Conservation (phyloP, 2,329 filamentous ascomycete genomes). For the Paramyrothecium sp. region DNA sequence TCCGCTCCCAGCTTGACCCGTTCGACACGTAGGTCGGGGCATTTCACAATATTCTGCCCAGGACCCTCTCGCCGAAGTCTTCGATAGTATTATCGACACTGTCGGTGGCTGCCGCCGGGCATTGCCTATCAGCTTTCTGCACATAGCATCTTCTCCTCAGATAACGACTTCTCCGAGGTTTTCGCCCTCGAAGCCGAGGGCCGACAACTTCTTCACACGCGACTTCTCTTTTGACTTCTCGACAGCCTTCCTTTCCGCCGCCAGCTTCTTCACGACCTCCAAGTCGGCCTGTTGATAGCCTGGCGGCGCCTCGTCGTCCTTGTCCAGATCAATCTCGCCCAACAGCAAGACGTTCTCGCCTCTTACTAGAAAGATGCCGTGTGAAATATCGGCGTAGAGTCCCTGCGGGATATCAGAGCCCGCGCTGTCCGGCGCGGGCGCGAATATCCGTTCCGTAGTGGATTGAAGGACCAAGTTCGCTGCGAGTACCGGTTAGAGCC, state of each 20-base stretch:
- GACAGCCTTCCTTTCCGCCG: conserved; percentile 66
- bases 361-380: conserved; percentile 87
- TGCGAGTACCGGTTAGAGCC: conserved; percentile 43
- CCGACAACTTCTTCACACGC: conserved; percentile 67
- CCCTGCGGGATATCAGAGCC: conserved; percentile 32
- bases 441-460: conserved; percentile 86
- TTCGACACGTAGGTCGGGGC: conserved; percentile 25
- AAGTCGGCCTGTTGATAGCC: conserved; percentile 66
- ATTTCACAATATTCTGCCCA: conserved; percentile 67
- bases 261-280: conserved; percentile 68
- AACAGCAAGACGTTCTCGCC: conserved; percentile 96
- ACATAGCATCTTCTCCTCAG: conserved; percentile 34
- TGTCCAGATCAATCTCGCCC: conserved; percentile 95
- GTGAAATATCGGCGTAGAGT: conserved; percentile 79
- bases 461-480: conserved; percentile 94
- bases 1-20: conserved; percentile 2
- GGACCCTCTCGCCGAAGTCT: conserved; percentile 20
- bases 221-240: conserved; percentile 74
- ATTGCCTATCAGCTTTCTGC: conserved; percentile 3
- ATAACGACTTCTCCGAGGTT: conserved; percentile 72
- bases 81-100: conserved; percentile 5
- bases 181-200: conserved; percentile 86
- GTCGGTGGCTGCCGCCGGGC: conserved; percentile 4
- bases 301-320: conserved; percentile 83
- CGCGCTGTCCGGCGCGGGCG: conserved; percentile 44